Conservation (phyloP, 225 moss, liverwort and hornwort species). For the Rhytidiadelphus loreus region DNA sequence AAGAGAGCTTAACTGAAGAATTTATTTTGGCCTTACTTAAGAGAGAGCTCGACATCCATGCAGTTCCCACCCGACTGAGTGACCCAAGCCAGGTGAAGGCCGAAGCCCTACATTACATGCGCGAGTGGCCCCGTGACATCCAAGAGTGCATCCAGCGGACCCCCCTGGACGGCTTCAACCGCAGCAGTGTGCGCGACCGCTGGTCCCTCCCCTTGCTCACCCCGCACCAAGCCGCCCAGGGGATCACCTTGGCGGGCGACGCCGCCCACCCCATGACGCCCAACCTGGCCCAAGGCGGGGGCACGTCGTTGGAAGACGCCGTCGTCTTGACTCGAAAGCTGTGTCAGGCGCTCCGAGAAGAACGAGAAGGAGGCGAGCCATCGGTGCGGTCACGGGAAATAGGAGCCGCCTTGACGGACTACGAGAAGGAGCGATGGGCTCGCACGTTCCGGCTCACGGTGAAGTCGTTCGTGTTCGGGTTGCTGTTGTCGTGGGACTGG, state of each 20-base stretch:
- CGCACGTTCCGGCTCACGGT: conserved; percentile 41
- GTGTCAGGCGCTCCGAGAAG: conserved; percentile 5
- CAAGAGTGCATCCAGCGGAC: conserved; percentile 28
- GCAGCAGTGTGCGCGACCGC: conserved; percentile 26
- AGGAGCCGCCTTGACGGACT: conserved; percentile 10
- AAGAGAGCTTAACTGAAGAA: background rate
- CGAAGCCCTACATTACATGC: conserved; percentile 14
- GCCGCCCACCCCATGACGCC: conserved; percentile 55
- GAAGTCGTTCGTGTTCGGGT: conserved; percentile 27
- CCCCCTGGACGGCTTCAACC: conserved; percentile 17
- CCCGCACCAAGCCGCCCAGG: conserved; percentile 5
- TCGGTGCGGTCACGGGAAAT: background rate
- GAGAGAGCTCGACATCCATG: background rate
- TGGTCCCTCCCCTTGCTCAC: conserved; percentile 28
- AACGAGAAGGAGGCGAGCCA: background rate
- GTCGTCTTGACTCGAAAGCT: conserved; percentile 34
- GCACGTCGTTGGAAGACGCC: conserved; percentile 32
- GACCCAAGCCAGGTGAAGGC: conserved; percentile 23
- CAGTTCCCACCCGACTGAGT: conserved; percentile 21
- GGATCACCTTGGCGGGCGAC: conserved; percentile 39
- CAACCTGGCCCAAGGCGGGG: conserved; percentile 40
- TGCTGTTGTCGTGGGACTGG: conserved; percentile 14
- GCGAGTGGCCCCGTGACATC: conserved; percentile 39
- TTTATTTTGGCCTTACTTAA: background rate
- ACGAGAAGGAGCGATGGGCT: conserved; percentile 41